Evolutionary conservation across 768 basidiomycete genomes (phyloP), one percentile per base, ranked within the genome.

Genomic region (Naganishia antarctica): DNA sequence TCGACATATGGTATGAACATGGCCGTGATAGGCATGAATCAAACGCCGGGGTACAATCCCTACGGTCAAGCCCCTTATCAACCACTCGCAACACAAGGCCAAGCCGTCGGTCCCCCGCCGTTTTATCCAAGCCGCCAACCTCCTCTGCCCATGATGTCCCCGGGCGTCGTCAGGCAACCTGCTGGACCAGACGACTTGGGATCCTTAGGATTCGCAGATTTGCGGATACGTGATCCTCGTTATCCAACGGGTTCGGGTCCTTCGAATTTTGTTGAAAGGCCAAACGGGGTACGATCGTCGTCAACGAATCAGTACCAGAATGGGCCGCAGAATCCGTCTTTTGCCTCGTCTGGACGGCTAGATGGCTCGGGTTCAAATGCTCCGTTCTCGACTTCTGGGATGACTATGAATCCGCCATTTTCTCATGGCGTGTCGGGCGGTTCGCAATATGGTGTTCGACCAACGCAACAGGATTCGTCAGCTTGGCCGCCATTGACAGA

Each of bases 141-240:
- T 4, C 37, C 37, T 25, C 53, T 34, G 26, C 37, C 37, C 4
- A 57, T 57, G 53, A 57, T 37, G 9, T 37, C 37, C 21, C 53
- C 53, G 4, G 37, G 37, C 21, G 53, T 57, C 11, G 32, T 57
- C 7, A 32, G 53, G 34, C 53, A 57, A 25, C 53, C 53, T 40
- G 32, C 53, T 15, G 53, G 53, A n/a, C 53, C 53, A 16, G 53
- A 57, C 37, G 53, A 57, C 21, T 23, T 57, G 53, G 31, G 53
- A 5, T 49, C 47, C 13, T 34, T 25, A 21, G 53, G 53, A 40
- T 57, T 57, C 37, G 7, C 34, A 26, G 53, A 57, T 37, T 13
- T 57, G 34, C 53, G 53, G 34, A 21, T 57, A 26, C 53, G 37
- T 4, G 53, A 57, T 15, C n/a, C 37, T 41, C 53, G 53, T n/a